phyloP scores from a whole-genome alignment of 441 rosid species.

The Erodium moschatum region DNA sequence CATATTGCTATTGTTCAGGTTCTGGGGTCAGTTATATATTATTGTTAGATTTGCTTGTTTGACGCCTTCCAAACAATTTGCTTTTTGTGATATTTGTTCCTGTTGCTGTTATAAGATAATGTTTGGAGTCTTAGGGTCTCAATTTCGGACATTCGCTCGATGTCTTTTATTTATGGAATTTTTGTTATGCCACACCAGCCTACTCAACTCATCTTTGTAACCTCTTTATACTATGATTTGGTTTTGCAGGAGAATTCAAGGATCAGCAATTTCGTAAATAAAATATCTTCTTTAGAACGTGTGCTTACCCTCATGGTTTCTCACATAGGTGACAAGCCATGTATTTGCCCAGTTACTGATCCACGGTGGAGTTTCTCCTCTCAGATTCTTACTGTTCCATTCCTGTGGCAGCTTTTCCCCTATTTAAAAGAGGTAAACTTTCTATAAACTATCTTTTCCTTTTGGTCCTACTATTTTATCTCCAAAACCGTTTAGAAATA shows the following conservation, averaged over 20 bases:
- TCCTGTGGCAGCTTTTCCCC: conserved; percentile 77
- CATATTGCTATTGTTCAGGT: background rate
- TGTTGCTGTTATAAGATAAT: background rate
- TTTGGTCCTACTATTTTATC: conserved; percentile 15
- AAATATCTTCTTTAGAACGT: conserved; percentile 52
- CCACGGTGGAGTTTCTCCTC: conserved; percentile 64
- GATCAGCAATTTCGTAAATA: conserved; percentile 24
- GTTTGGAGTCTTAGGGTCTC: background rate
- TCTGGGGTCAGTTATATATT: background rate
- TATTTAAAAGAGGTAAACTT: conserved; percentile 56
- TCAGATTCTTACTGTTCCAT: conserved; percentile 81
- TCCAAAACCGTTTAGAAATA: conserved; percentile 14
- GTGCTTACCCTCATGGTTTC: conserved; percentile 46
- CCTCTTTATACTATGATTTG: background rate
- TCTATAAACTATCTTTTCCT: conserved; percentile 10
- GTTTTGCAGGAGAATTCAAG: conserved; percentile 49
- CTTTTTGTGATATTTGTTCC: background rate
- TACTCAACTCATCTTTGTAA: conserved; percentile 11
- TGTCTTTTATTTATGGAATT: background rate
- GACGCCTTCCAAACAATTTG: background rate
- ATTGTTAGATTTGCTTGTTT: conserved; percentile 6
- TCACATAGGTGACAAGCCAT: conserved; percentile 60
- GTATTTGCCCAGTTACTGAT: conserved; percentile 59
- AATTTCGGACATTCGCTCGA: conserved; percentile 3
- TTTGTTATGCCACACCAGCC: background rate